Conservation (phyloP, 495 filamentous ascomycete genomes). For the Aspergillus haitiensis region DNA sequence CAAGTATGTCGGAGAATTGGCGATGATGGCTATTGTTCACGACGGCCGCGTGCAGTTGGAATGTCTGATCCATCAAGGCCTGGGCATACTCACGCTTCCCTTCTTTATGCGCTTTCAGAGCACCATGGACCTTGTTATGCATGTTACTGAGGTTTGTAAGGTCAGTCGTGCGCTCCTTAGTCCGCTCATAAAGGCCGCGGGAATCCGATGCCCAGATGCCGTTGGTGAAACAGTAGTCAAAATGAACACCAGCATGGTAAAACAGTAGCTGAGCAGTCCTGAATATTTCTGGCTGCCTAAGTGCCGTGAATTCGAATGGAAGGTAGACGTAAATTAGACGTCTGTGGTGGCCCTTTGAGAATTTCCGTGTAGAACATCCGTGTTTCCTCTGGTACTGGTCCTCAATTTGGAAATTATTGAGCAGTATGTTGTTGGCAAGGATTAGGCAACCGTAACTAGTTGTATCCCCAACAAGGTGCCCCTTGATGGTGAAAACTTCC, state of each 20-base stretch:
- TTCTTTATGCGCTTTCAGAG: too few species aligned
- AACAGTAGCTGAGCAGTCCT: neutral
- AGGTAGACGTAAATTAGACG: neutral
- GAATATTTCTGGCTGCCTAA: neutral
- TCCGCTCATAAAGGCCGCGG: neutral
- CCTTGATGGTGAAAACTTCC: constrained; percentile 5
- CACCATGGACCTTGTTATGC: constrained; percentile 1
- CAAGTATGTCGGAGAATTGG: constrained; percentile 1
- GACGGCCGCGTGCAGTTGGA: neutral
- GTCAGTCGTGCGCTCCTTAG: neutral
- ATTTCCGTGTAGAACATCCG: neutral
- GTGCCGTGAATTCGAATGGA: neutral
- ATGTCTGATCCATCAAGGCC: neutral
- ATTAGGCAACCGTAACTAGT: neutral
- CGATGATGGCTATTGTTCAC: neutral
- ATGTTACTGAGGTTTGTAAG: constrained; percentile 1
- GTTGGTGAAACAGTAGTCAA: neutral
- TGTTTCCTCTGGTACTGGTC: neutral
- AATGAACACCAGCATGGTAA: neutral
- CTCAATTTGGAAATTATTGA: neutral
- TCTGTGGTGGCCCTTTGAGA: neutral
- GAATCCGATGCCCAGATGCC: constrained; percentile 1
- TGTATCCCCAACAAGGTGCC: constrained; percentile 1
- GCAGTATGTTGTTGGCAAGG: neutral
- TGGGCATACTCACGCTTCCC: neutral